A percentile compares a stretch with the other conserved stretches of the same genome.
These are phyloP conservation scores for Byssochlamys sp. DNA, from an alignment of 2,329 filamentous ascomycete genomes.

Conservation along the genomic window DNA sequence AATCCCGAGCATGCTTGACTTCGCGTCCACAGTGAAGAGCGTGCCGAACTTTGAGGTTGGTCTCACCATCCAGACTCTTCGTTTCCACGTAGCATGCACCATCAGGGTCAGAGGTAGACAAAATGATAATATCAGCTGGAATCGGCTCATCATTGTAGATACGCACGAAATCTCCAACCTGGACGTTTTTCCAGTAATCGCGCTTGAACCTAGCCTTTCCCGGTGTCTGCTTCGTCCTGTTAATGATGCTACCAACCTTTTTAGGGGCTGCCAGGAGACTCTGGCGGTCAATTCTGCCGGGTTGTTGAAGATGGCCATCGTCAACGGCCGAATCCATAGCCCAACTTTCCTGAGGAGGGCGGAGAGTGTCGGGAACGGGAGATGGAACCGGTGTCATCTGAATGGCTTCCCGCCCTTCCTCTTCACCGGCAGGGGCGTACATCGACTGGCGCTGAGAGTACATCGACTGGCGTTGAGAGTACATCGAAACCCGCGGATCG, in stretches of 20 bases:
- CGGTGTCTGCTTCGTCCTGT: slow-evolving; percentile 54
- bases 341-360: slow-evolving; percentile 30
- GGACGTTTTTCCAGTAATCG: slow-evolving; percentile 88
- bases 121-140: slow-evolving; percentile 81
- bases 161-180: slow-evolving; percentile 91
- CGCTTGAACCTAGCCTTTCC: slow-evolving; percentile 79
- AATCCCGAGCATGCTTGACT: slow-evolving; percentile 81
- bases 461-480: slow-evolving; percentile 43
- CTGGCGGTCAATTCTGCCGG: slow-evolving; percentile 20
- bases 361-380: slow-evolving; percentile 51
- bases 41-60: slow-evolving; percentile 89
- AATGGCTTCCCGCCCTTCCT: slow-evolving; percentile 55
- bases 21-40: slow-evolving; percentile 75
- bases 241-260: slow-evolving; percentile 61
- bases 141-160: slow-evolving; percentile 94
- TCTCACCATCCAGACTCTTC: slow-evolving; percentile 95
- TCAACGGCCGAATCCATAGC: slow-evolving; percentile 19
- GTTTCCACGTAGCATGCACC: slow-evolving; percentile 96
- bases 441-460: slow-evolving; percentile 43
- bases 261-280: slow-evolving; percentile 23
- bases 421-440: slow-evolving; percentile 39
- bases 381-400: slow-evolving; percentile 94
- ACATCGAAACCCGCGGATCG: slow-evolving; percentile 46
- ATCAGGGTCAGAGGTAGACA: slow-evolving; percentile 87
- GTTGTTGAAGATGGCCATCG: slow-evolving; percentile 24